These are phyloP conservation scores for Barnettozyma salicaria DNA, from an alignment of 805 yeast genomes.

Conservation along the genomic window DNA sequence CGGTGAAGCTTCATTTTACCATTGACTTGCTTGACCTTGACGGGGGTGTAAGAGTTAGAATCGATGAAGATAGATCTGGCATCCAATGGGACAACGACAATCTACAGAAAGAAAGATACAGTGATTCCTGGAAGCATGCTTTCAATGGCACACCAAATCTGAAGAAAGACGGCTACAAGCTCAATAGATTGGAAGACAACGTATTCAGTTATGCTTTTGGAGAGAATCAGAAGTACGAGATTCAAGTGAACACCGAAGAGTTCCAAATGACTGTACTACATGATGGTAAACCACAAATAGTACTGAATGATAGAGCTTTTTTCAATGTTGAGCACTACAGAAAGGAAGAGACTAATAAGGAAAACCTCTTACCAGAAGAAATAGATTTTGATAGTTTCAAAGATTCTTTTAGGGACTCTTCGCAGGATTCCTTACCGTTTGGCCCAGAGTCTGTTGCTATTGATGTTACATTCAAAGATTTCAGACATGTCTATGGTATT, in stretches of 20 bases:
- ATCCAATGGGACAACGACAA: slow-evolving; percentile 21
- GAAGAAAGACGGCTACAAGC: slow-evolving; percentile 6
- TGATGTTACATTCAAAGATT: slow-evolving; percentile 63
- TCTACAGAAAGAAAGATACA: slow-evolving; percentile 46
- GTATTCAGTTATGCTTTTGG: slow-evolving; percentile 33
- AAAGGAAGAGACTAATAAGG: slow-evolving; percentile 34
- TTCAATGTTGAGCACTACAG: slow-evolving; percentile 84
- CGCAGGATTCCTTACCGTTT: slow-evolving; percentile 56
- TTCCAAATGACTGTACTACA: slow-evolving; percentile 45
- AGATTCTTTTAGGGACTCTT: slow-evolving; percentile 67
- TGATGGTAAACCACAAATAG: slow-evolving; percentile 41
- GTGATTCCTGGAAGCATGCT: slow-evolving; percentile 56
- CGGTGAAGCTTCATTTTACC: slow-evolving; percentile 47
- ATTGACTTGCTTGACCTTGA: slow-evolving; percentile 51
- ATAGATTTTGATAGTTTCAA: slow-evolving; percentile 57
- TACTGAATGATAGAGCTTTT: slow-evolving; percentile 62
- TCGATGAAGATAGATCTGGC: slow-evolving; percentile 52
- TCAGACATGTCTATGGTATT: slow-evolving; percentile 75
- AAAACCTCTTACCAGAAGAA: slow-evolving; percentile 51
- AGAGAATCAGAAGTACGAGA: slow-evolving; percentile 31
- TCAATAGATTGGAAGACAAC: slow-evolving; percentile 22
- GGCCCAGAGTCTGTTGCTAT: slow-evolving; percentile 89
- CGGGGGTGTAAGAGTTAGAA: slow-evolving; percentile 52
- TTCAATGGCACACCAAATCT: slow-evolving; percentile 31
- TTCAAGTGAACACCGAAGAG: slow-evolving; percentile 40